Conservation (phyloP, 768 basidiomycete species). For the Serendipita vermifera region DNA sequence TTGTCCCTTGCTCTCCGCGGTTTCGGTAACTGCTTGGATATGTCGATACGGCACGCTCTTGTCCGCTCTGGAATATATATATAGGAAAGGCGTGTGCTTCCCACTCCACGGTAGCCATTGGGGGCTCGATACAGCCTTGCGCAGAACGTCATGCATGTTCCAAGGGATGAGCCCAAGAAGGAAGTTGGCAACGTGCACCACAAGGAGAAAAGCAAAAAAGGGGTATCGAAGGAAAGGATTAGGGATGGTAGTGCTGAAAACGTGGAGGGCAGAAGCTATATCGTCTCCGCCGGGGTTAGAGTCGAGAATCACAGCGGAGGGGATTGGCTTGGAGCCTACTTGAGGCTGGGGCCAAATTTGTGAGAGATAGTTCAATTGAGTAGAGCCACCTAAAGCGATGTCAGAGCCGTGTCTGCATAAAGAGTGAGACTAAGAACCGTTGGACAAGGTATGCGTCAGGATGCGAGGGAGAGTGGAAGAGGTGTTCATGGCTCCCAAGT, state of each 20-base stretch:
- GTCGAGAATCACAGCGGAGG: background rate
- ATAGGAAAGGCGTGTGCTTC: slow-evolving; percentile 24
- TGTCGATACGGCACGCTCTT: slow-evolving; percentile 21
- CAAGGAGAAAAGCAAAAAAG: background rate
- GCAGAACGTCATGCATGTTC: slow-evolving; percentile 17
- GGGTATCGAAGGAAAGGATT: background rate
- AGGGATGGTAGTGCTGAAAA: background rate
- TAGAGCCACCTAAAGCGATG: background rate
- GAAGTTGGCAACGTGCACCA: background rate
- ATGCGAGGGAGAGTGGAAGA: background rate
- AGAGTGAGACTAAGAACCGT: too few species aligned
- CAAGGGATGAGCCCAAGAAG: background rate
- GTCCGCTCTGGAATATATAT: slow-evolving; percentile 26
- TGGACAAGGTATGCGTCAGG: background rate
- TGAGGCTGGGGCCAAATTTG: background rate
- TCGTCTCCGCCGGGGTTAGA: slow-evolving; percentile 3
- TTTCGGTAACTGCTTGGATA: slow-evolving; percentile 21
- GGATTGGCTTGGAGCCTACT: too few species aligned
- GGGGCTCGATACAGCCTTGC: slow-evolving; percentile 21
- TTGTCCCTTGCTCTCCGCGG: slow-evolving; percentile 19
- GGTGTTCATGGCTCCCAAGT: background rate
- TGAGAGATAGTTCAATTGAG: slow-evolving; percentile 5
- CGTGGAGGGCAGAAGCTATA: background rate
- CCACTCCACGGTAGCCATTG: slow-evolving; percentile 25
- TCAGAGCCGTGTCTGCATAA: too few species aligned